Base-by-base conservation (phyloP, 352 stramenopile genomes). In the Globisporangium yorkense region DNA sequence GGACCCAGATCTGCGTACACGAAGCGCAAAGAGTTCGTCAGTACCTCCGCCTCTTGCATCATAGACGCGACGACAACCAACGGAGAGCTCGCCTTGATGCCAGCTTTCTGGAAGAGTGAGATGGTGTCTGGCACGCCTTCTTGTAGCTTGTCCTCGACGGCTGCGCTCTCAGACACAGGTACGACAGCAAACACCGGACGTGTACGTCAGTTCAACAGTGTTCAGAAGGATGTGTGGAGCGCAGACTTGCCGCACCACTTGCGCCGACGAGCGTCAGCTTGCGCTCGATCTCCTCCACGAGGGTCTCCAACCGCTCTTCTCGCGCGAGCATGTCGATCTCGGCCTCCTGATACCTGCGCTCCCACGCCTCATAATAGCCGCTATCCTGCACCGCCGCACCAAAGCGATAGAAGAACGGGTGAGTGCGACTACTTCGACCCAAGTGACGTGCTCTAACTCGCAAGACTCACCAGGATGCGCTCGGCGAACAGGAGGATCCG, bases 91-190 rank as follows among this genome's bases (percentile, higher is more conserved):
- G 99, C 84, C 74, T 99, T 99, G 62, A 99, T 98, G 8, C 80
- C 96, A 75, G 71, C 96, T 80, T 76, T 97, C 71, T 80, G 76
- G 64, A 74, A 99, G 52, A 70, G 81, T 68, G 56, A 93, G 54
- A 86, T 99, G 71, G 61, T 97, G 83, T 89, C 89, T 10, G 96
- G 93, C 2, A 99, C 97, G 18, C 95, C 94, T 56, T 98, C 92
- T 80, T 99, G 97, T 1, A 99, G 64, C 64, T 97, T 97, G 64
- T 99, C 97, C 83, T 99, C 96, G 39, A 99, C 98, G 20, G 95
- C 97, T 80, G n/a, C 3, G 29, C 13, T 10, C 20, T n/a, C 6
- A 20, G 39, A 18, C 6, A 40, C 9, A 33, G 18, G 2, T 3
- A 6, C 3, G 33, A 33, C 13, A 44, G 5, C 8, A 51, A 18